A percentile compares a stretch with the other conserved stretches of the same genome.
Evolutionary conservation across 1,284 basidiomycete genomes (phyloP).

Genomic region (Ceratobasidium theobromae): DNA sequence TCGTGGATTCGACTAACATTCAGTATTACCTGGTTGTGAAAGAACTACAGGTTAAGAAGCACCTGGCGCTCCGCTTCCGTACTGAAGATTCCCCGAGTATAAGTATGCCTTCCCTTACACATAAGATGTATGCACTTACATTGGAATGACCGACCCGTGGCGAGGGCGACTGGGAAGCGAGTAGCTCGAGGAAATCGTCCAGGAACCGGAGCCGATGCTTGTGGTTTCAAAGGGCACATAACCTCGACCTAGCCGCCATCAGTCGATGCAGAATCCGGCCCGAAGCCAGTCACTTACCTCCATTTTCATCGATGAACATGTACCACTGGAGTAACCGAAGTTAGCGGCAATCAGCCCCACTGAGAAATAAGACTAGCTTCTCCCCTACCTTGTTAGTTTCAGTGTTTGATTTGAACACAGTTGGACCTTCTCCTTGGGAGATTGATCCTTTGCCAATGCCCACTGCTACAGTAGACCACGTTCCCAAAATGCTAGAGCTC

Average conservation of each 20-base stretch:
- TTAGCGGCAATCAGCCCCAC: neutral
- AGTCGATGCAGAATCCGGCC: neutral
- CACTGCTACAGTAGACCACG: neutral
- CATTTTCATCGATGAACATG: conserved; percentile 28
- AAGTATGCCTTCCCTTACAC: neutral
- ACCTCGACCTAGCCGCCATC: neutral
- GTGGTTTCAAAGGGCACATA: conserved; percentile 23
- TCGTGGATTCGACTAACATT: neutral
- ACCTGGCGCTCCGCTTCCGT: conserved; percentile 14
- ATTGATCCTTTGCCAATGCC: conserved; percentile 24
- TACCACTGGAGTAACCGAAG: neutral
- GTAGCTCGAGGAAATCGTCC: conserved; percentile 18
- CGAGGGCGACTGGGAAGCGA: conserved; percentile 8
- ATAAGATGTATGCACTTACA: neutral
- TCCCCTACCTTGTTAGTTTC: conserved; percentile 13
- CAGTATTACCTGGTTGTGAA: no score
- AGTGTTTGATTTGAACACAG: conserved; percentile 26
- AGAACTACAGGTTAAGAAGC: conserved; percentile 1
- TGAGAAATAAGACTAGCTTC: neutral
- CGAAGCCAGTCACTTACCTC: neutral
- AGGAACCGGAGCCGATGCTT: conserved; percentile 14
- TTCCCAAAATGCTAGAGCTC: conserved; percentile 7
- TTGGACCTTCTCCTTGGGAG: conserved; percentile 19
- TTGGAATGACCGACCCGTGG: conserved; percentile 22
- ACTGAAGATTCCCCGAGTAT: neutral